Base-by-base conservation (phyloP, 768 basidiomycete species). In the Fibroporia radiculosa region DNA sequence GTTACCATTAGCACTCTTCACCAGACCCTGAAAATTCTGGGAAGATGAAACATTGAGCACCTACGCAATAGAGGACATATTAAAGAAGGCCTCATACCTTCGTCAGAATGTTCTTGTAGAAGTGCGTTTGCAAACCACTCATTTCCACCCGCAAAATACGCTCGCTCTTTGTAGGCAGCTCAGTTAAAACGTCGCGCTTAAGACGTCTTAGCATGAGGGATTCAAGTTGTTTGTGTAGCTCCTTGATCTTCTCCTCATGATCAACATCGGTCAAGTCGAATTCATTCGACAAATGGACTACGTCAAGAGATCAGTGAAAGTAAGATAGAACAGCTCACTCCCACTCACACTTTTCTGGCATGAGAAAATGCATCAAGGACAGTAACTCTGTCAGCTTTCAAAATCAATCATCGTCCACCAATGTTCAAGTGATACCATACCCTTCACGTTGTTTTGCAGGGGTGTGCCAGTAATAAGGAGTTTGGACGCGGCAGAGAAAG, bases 391-490 rank as follows among this genome's bases (percentile, higher is more conserved):
- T 18, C 20, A 14, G 13, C n/a, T n/a, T n/a, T n/a, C n/a, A n/a
- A n/a, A 27, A 10, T 10, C 6, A 39, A 39, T 42, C 27, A 20
- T 5, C 18, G 10, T 39, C 38, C 32, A 41, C 53, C 48, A 26
- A 29, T 29, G n/a, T 18, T 20, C 37, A 40, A 22, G 28, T 42
- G 32, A 46, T 29, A 71, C 33, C 53, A 34, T 55, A 92, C 93
- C 93, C 73, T 92, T 97, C 56, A 99, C 95, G 60, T 96, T 99
- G 69, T 99, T 99, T 64, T 99, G 96, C 44, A 99, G 70, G 20
- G 96, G 96, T 2, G 96, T 99, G 13, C 96, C 96, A 1, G 96
- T 99, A 61, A 99, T 98, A 55, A 99, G 80, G 45, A 99, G 75
- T 67, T 95, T 93, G 28, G 88, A 92, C 3, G 86, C 84, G 34